Evolutionary conservation across 2,329 filamentous ascomycete genomes (phyloP).

Genomic region (Penicillium polonicum): DNA sequence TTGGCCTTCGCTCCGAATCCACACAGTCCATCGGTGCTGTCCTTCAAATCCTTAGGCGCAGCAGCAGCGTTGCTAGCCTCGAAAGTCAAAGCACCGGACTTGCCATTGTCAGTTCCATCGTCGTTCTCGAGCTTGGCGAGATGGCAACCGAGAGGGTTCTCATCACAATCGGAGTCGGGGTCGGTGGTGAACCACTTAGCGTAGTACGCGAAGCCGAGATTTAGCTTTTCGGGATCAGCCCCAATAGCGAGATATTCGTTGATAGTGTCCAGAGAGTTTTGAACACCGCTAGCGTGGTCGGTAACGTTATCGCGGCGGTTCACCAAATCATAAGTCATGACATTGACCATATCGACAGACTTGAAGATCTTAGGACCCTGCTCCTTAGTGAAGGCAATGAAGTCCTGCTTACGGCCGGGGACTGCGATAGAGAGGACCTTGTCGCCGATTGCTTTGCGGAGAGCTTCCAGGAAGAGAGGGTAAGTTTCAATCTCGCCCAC

Average conservation of each 20-base stretch:
- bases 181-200: slow-evolving; percentile 65
- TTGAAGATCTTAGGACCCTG: slow-evolving; percentile 60
- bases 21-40: slow-evolving; percentile 33
- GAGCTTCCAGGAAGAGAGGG: slow-evolving; percentile 58
- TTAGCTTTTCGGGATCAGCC: slow-evolving; percentile 56
- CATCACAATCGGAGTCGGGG: slow-evolving; percentile 47
- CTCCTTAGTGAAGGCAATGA: slow-evolving; percentile 63
- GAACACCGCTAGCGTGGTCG: slow-evolving; percentile 64
- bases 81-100: slow-evolving; percentile 53
- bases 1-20: slow-evolving; percentile 30
- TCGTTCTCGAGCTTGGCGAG: slow-evolving; percentile 60
- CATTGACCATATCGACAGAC: slow-evolving; percentile 64
- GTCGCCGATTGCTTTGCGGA: slow-evolving; percentile 59
- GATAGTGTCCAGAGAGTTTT: slow-evolving; percentile 55
- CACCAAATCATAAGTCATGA: slow-evolving; percentile 73
- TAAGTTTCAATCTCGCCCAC: slow-evolving; percentile 61
- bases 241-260: slow-evolving; percentile 61
- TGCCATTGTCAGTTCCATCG: slow-evolving; percentile 59
- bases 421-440: slow-evolving; percentile 67
- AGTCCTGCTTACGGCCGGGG: slow-evolving; percentile 61
- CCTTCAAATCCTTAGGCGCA: slow-evolving; percentile 27
- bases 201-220: slow-evolving; percentile 68
- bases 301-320: slow-evolving; percentile 65
- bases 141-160: slow-evolving; percentile 57
- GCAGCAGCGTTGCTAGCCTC: slow-evolving; percentile 33